Percentiles rank a stretch among this genome's conserved stretches.
These are phyloP conservation scores for Litsea cubeba DNA, from an alignment of 164 flowering plant genomes.

Conservation along the genomic window DNA sequence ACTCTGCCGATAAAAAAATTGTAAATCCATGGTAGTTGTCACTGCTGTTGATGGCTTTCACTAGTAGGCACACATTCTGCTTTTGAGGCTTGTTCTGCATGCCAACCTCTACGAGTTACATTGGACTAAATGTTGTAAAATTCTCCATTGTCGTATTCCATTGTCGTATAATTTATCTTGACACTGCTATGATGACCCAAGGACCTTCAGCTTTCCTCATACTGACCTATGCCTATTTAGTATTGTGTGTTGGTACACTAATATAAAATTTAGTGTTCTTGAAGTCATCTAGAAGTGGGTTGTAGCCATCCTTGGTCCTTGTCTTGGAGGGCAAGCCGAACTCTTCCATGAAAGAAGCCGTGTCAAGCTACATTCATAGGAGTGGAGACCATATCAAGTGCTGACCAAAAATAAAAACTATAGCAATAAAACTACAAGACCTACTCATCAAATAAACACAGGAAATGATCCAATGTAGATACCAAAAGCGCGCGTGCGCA, in stretches of 20 bases:
- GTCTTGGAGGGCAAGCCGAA: conserved; percentile 92
- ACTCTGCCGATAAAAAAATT: neutral
- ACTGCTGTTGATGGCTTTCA: neutral
- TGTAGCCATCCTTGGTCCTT: conserved; percentile 94
- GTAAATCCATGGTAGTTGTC: neutral
- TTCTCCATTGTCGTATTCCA: neutral
- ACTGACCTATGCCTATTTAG: conserved; percentile 24
- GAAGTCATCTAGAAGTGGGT: conserved; percentile 94
- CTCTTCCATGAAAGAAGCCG: conserved; percentile 93
- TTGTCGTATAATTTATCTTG: neutral
- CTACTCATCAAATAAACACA: too few species aligned
- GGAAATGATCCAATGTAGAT: too few species aligned
- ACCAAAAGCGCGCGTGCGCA: too few species aligned
- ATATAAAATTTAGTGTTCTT: conserved; percentile 85
- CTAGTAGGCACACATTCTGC: neutral
- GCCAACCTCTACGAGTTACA: neutral
- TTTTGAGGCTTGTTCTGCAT: too few species aligned
- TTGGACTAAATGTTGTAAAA: neutral
- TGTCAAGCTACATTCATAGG: conserved; percentile 58
- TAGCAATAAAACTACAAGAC: too few species aligned
- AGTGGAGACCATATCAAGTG: neutral
- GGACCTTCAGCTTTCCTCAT: neutral
- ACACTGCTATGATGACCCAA: neutral
- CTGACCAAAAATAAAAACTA: neutral
- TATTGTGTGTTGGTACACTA: conserved; percentile 95